phyloP scores from a whole-genome alignment of 345 rosid species.

The Ceriops zippeliana region DNA sequence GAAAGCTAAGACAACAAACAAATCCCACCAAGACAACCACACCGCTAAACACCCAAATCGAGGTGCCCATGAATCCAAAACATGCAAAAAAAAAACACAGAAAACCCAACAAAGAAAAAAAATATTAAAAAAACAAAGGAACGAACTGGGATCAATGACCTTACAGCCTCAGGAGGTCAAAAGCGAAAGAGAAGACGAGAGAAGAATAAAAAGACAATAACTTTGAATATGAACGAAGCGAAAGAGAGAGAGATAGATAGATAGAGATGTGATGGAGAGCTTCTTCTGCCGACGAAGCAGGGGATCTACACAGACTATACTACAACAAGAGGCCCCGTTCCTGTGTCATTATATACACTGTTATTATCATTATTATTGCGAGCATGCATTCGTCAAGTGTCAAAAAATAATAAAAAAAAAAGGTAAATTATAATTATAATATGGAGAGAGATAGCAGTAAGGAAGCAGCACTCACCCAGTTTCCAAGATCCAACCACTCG shows the following conservation, averaged over 20 bases:
- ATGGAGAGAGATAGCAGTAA: too few relatives aligned
- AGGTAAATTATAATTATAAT: too few relatives aligned
- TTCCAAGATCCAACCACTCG: constrained; percentile 7
- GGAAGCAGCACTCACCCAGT: not conserved
- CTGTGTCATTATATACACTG: not conserved
- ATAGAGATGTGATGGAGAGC: not conserved
- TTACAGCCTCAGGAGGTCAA: too few relatives aligned
- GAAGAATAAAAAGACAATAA: too few relatives aligned
- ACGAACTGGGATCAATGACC: not conserved
- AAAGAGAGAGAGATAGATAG: not conserved
- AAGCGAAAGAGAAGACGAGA: too few relatives aligned
- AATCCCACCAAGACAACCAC: not conserved
- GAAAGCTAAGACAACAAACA: too few relatives aligned
- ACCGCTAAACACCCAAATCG: constrained; percentile 1
- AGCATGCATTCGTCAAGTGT: too few relatives aligned
- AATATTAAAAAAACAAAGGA: not conserved
- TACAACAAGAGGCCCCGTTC: not conserved
- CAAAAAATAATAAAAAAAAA: too few relatives aligned
- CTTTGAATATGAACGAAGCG: not conserved
- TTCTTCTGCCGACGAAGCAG: constrained; percentile 2
- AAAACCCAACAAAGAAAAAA: not conserved
- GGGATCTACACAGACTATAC: not conserved
- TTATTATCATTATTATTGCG: too few relatives aligned
- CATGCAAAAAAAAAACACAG: not conserved
- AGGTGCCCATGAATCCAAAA: not conserved